Evolutionary conservation across 495 filamentous ascomycete genomes (phyloP), one percentile per base, ranked within the genome.

Genomic region (Thermochaetoides thermophila): DNA sequence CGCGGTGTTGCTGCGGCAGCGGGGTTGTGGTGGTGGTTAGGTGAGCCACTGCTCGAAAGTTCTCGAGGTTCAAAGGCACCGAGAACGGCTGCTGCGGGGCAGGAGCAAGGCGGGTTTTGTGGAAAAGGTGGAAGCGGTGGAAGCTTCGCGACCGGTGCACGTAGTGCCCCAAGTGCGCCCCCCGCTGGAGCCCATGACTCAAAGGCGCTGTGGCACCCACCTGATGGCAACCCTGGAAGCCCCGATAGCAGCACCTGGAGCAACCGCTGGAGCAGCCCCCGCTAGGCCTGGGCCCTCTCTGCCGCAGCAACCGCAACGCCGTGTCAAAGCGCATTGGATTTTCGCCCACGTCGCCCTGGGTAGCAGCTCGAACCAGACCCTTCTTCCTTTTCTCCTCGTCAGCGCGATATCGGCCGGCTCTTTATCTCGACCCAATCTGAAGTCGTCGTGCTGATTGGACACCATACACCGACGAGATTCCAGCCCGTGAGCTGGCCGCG

Each of bases 81-180:
- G 53, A n/a, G n/a, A n/a, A n/a, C n/a, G n/a, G n/a, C n/a, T n/a
- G n/a, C n/a, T n/a, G n/a, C n/a, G n/a, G n/a, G n/a, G n/a, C n/a
- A n/a, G n/a, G 48, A 42, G 42, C 40, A 26, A 39, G 41, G 31
- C 45, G 35, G 44, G 37, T 54, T 49, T 49, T 54, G 44, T 45
- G n/a, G n/a, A n/a, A n/a, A n/a, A n/a, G n/a, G n/a, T n/a, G n/a
- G n/a, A n/a, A n/a, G n/a, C n/a, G 49, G 49, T 54, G 44, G 53
- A 56, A 53, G 43, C 40, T 48, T 54, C 53, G 50, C 42, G 50
- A 45, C 37, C 40, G n/a, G n/a, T n/a, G n/a, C n/a, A n/a, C n/a
- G n/a, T n/a, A n/a, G n/a, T n/a, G n/a, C n/a, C n/a, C n/a, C n/a
- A n/a, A n/a, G n/a, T n/a, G n/a, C n/a, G n/a, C n/a, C n/a, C n/a